Evolutionary conservation across 306 rosid genomes (phyloP), one percentile per base, ranked within the genome.

Genomic region (Pyrus bretschneideri): DNA sequence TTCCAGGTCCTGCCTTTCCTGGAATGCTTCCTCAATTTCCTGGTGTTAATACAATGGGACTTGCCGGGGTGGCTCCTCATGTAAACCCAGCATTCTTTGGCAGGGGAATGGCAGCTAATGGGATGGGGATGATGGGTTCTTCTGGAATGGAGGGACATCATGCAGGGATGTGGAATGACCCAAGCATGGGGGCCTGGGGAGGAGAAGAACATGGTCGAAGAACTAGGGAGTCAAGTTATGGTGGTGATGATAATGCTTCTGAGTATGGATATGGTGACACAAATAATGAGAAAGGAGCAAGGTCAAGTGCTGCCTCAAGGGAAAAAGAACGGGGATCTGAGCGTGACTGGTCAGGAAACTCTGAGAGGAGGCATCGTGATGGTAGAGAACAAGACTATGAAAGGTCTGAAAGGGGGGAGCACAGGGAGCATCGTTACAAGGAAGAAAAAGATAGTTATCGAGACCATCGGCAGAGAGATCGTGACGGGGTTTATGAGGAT

Each of bases 81-180:
- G 87, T 86, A 45, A 86, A 86, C 72, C 89, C 89, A 25, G 89
- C 89, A 30, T 86, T 86, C 83, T 86, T 86, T 70, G 87, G 83
- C 22, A 71, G 89, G 68, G 89, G 89, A 21, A 81, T 86, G 89
- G 12, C 85, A 21, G 9, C 70, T 30, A 83, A 80, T 59, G 89
- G 89, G 23, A 80, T 86, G 86, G 86, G 87, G 30, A 83, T 86
- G 87, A 83, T 86, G 89, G 81, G 81, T 52, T 65, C 87, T 59
- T 54, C 85, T 21, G 82, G 80, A 52, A 79, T 86, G 83, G 89
- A 86, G 27, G 85, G 83, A 40, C 85, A 78, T 54, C 84, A 80
- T 35, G 72, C 80, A 9, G 85, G 85, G 30, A 86, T 83, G 87
- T 83, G 89, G 89, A 76, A 66, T 74, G 89, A 86, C 46, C 72